Conservation (phyloP, 2,329 filamentous ascomycete species). For the Botrytis porri region DNA sequence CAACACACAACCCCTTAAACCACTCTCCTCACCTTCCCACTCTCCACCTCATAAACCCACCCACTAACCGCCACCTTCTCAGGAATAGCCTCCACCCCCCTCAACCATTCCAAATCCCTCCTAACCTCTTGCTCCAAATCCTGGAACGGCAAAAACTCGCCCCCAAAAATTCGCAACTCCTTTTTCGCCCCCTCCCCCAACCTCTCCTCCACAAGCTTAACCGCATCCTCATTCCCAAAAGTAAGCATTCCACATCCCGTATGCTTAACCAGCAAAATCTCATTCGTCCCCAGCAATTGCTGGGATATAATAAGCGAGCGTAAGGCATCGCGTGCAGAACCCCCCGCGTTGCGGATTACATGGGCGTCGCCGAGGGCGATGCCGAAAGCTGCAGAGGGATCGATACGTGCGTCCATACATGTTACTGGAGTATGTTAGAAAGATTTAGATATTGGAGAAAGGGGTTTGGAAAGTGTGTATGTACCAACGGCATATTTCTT, state of each 20-base stretch:
- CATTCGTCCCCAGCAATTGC: constrained; percentile 72
- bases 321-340: constrained; percentile 63
- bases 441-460: not conserved
- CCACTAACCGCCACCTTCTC: constrained; percentile 61
- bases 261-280: constrained; percentile 54
- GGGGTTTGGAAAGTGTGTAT: constrained; percentile 34
- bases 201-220: constrained; percentile 55
- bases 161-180: constrained; percentile 37
- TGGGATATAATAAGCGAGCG: constrained; percentile 75
- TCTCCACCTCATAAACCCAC: constrained; percentile 78
- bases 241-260: constrained; percentile 72
- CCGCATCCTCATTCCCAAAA: constrained; percentile 58
- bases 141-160: constrained; percentile 46
- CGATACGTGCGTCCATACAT: constrained; percentile 77
- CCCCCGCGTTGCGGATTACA: constrained; percentile 73
- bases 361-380: constrained; percentile 74
- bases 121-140: constrained; percentile 62
- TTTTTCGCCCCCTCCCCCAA: constrained; percentile 46
- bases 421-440: constrained; percentile 49
- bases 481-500: constrained; percentile 65
- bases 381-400: constrained; percentile 66
- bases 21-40: constrained; percentile 56
- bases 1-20: constrained; percentile 35
- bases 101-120: constrained; percentile 64
- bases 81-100: constrained; percentile 56